Conservation (phyloP, 345 rosid species). For the Moricandia moricandioides region DNA sequence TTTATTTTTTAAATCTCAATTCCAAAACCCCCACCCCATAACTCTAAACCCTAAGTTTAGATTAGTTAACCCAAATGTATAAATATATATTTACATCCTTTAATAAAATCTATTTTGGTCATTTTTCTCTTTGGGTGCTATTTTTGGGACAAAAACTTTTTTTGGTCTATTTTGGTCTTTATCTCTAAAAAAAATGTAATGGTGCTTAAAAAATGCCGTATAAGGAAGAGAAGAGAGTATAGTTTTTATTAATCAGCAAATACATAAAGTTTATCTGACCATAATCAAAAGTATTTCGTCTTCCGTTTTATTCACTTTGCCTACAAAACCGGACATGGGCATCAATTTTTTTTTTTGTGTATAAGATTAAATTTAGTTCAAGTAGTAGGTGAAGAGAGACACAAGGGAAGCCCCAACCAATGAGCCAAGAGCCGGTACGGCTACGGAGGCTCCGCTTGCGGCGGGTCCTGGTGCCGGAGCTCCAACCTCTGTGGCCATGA, state of each 20-base stretch:
- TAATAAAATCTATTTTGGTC: too few relatives aligned
- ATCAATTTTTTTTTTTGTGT: neutral
- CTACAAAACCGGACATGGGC: slow-evolving; percentile 13
- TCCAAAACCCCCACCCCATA: too few relatives aligned
- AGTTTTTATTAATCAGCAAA: slow-evolving; percentile 20
- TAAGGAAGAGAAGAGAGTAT: neutral
- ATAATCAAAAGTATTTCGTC: slow-evolving; percentile 18
- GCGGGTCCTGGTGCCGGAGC: slow-evolving; percentile 47
- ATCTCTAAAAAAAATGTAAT: neutral
- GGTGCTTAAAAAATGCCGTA: neutral
- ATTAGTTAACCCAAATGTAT: too few relatives aligned
- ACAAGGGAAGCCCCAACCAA: slow-evolving; percentile 61
- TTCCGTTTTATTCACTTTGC: slow-evolving; percentile 20
- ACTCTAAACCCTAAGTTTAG: too few relatives aligned
- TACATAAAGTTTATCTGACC: slow-evolving; percentile 11
- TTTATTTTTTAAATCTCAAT: too few relatives aligned
- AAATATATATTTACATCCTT: too few relatives aligned
- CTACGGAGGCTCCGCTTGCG: slow-evolving; percentile 36
- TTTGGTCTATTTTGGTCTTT: too few relatives aligned
- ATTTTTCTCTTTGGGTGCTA: too few relatives aligned
- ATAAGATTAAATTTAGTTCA: slow-evolving; percentile 40
- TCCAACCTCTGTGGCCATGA: slow-evolving; percentile 44
- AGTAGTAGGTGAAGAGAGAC: slow-evolving; percentile 57
- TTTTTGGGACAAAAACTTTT: too few relatives aligned
- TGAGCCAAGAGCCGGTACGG: slow-evolving; percentile 59